Evolutionary conservation across 345 rosid genomes (phyloP).

Genomic region (Noccaea bulbosa): DNA sequence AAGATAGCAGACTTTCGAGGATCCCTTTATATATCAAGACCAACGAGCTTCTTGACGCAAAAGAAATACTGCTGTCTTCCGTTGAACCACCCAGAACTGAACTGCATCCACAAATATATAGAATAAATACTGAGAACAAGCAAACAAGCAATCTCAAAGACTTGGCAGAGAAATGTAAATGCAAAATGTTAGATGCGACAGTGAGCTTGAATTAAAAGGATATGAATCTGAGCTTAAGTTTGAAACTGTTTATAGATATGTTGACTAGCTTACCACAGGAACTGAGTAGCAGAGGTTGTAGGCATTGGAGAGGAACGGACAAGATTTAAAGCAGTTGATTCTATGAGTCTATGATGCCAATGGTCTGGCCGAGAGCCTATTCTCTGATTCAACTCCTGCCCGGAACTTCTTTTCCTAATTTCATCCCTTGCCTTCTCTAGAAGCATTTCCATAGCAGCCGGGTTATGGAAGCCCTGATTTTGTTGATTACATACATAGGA

Average conservation of each 20-base stretch:
- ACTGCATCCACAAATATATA: constrained; percentile 55
- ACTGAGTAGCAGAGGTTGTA: constrained; percentile 54
- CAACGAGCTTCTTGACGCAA: constrained; percentile 61
- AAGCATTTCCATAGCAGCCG: constrained; percentile 59
- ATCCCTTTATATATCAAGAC: constrained; percentile 55
- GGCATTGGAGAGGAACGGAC: constrained; percentile 50
- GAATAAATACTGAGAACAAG: constrained; percentile 28
- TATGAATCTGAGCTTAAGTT: constrained; percentile 21
- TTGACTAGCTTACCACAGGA: constrained; percentile 62
- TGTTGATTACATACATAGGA: constrained; percentile 55
- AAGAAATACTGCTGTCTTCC: constrained; percentile 51
- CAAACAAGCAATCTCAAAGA: constrained; percentile 26
- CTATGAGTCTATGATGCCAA: constrained; percentile 86
- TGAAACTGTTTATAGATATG: constrained; percentile 12
- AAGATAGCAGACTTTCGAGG: constrained; percentile 55
- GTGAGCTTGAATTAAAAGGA: constrained; percentile 4
- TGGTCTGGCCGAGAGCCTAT: constrained; percentile 56
- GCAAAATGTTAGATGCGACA: background rate
- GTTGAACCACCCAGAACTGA: constrained; percentile 77
- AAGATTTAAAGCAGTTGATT: constrained; percentile 65
- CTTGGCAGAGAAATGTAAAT: constrained; percentile 12
- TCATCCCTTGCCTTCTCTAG: constrained; percentile 71
- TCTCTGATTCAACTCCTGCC: constrained; percentile 44
- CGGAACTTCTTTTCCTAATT: constrained; percentile 51
- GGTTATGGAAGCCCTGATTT: constrained; percentile 45